Evolutionary conservation across 164 flowering plant species (phyloP).

Genomic region (Umbellularia californica): DNA sequence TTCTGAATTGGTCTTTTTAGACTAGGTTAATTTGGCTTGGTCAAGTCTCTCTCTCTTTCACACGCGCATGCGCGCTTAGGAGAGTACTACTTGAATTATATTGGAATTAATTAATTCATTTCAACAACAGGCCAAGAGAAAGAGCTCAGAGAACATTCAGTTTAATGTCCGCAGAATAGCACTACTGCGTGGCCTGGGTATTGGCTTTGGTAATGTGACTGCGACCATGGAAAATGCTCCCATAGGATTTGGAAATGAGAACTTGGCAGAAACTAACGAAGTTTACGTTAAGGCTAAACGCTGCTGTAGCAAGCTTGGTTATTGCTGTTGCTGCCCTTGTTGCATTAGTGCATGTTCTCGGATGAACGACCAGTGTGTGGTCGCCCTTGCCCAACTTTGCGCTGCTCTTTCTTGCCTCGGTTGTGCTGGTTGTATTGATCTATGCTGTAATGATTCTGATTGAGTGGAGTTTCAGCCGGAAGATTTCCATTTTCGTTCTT

Average conservation of each 20-base stretch:
- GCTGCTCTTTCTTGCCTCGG: slow-evolving; percentile 60
- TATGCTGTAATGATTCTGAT: slow-evolving; percentile 37
- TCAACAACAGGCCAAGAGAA: slow-evolving; percentile 11
- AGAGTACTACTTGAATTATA: too few species aligned
- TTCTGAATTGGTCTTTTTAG: neutral
- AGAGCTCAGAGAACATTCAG: slow-evolving; percentile 4
- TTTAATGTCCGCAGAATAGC: slow-evolving; percentile 25
- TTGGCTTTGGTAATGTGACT: slow-evolving; percentile 62
- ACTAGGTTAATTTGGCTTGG: neutral
- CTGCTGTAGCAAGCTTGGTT: slow-evolving; percentile 44
- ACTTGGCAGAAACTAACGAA: slow-evolving; percentile 31
- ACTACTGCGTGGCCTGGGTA: slow-evolving; percentile 31
- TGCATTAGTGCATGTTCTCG: slow-evolving; percentile 52
- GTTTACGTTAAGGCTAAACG: slow-evolving; percentile 52
- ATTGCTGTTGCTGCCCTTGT: slow-evolving; percentile 68
- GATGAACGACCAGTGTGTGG: slow-evolving; percentile 60
- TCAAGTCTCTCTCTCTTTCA: neutral
- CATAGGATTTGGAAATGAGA: slow-evolving; percentile 29
- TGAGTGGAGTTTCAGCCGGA: neutral
- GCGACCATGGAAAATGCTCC: slow-evolving; percentile 60
- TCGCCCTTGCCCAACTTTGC: slow-evolving; percentile 51
- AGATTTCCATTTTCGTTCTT: neutral
- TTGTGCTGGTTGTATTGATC: slow-evolving; percentile 42
- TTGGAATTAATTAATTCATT: too few species aligned
- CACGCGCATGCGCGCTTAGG: too few species aligned